Evolutionary conservation across 345 rosid species (phyloP), one percentile per base, ranked within the genome.

Genomic region (Psidium friedrichsthalianum): DNA sequence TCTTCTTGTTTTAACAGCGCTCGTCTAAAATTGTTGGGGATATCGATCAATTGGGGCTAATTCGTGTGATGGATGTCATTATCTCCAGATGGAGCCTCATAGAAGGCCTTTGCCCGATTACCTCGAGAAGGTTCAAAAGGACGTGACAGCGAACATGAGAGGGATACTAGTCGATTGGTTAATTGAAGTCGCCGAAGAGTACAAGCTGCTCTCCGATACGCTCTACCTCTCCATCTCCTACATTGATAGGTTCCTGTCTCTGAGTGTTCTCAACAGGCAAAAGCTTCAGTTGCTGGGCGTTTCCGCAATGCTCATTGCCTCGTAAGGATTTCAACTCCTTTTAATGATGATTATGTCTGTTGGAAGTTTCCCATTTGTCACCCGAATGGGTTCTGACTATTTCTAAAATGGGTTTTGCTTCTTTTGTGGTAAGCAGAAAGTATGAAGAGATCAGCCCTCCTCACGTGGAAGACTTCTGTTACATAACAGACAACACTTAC

Each of bases 361-460:
- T 84, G 15, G 27, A 22, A 16, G 56, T 3, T 55, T 10, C 5
- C 49, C 59, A 74, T 52, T 24, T 59, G 27, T 81, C 51, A 24
- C 74, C 36, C 56, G 40, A 44, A 32, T 64, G 61, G 61, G 59
- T 64, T 56, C 11, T 53, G 55, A 57, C 81, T 78, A 21, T 29
- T 52, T 32, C 87, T 85, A 80, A 82, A 83, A 36, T n/a, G 82
- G 69, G 61, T 11, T 84, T 74, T 84, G 25, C 25, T 85, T 21
- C 53, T 82, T 82, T 85, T 54, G 61, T 86, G 74, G 82, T 59
- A 40, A 64, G 83, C 88, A 94, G 98, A 81, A 94, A 95, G 88
- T 92, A 94, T 58, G 95, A 95, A 89, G 98, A 95, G 90, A 93
- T 94, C 83, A 89, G 47, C 85, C 94, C 95, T 83, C 96, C 96